Percentiles rank a stretch among this genome's conserved stretches.
Conservation (phyloP, 2,329 filamentous ascomycete species). For the Arachnomyces sp. region DNA sequence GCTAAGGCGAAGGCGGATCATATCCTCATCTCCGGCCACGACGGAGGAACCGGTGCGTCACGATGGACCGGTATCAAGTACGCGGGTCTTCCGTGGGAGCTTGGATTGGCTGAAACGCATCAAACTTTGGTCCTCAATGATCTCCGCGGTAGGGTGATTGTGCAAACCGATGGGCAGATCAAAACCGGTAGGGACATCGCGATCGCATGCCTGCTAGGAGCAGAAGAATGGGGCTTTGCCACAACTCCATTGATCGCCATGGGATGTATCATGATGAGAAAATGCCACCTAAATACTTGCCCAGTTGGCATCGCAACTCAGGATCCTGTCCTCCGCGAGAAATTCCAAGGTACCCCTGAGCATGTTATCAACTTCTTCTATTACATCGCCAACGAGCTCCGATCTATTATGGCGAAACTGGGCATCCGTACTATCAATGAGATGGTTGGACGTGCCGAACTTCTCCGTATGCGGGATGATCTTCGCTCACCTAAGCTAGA, state of each 20-base stretch:
- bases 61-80: conserved; percentile 99
- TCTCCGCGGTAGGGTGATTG: conserved; percentile 86
- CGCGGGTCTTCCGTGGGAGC: conserved; percentile 90
- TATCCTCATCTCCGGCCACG: conserved; percentile 92
- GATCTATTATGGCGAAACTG: conserved; percentile 93
- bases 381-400: conserved; percentile 90
- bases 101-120: conserved; percentile 94
- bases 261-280: conserved; percentile 93
- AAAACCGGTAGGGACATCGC: conserved; percentile 89
- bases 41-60: conserved; percentile 93
- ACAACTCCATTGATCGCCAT: conserved; percentile 92
- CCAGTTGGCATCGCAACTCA: conserved; percentile 94
- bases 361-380: conserved; percentile 99
- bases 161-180: conserved; percentile 92
- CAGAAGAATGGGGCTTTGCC: conserved; percentile 97
- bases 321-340: conserved; percentile 87
- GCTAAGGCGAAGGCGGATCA: conserved; percentile 97
- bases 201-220: conserved; percentile 87
- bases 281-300: conserved; percentile 68
- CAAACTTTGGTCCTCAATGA: conserved; percentile 95
- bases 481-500: conserved; percentile 80
- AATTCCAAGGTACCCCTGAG: conserved; percentile 87
- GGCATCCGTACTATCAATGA: conserved; percentile 94
- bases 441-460: conserved; percentile 90
- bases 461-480: conserved; percentile 79